Evolutionary conservation across 805 yeast genomes (phyloP).

Genomic region (Lachancea nothofagi): DNA sequence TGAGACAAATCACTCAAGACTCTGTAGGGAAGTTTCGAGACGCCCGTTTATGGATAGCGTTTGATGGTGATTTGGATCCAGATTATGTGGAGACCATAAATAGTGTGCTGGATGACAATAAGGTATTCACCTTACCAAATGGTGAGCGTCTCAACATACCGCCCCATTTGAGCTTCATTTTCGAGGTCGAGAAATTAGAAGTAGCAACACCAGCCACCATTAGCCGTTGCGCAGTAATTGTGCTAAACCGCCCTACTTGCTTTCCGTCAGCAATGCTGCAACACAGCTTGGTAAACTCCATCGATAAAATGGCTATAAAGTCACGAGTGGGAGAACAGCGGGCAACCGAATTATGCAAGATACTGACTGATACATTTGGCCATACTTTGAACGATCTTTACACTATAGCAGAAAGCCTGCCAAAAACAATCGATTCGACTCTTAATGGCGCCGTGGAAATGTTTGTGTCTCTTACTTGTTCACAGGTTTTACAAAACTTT

Average conservation of each 20-base stretch:
- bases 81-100: conserved; percentile 88
- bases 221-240: conserved; percentile 86
- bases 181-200: conserved; percentile 65
- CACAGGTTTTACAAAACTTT: background rate
- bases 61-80: conserved; percentile 93
- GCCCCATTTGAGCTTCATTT: conserved; percentile 54
- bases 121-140: conserved; percentile 71
- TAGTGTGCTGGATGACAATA: conserved; percentile 87
- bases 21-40: conserved; percentile 32
- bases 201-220: conserved; percentile 87
- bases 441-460: background rate
- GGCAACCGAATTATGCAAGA: background rate
- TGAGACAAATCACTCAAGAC: conserved; percentile 46
- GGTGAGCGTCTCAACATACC: conserved; percentile 81
- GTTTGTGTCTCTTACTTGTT: conserved; percentile 1
- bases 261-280: conserved; percentile 4
- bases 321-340: background rate
- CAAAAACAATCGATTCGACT: conserved; percentile 4
- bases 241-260: conserved; percentile 36
- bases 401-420: background rate
- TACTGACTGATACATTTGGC: background rate
- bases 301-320: background rate
- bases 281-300: background rate
- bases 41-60: conserved; percentile 67
- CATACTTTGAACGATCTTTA: background rate